phyloP scores from a whole-genome alignment of 305 asterid species.

The Fraxinus floribunda region DNA sequence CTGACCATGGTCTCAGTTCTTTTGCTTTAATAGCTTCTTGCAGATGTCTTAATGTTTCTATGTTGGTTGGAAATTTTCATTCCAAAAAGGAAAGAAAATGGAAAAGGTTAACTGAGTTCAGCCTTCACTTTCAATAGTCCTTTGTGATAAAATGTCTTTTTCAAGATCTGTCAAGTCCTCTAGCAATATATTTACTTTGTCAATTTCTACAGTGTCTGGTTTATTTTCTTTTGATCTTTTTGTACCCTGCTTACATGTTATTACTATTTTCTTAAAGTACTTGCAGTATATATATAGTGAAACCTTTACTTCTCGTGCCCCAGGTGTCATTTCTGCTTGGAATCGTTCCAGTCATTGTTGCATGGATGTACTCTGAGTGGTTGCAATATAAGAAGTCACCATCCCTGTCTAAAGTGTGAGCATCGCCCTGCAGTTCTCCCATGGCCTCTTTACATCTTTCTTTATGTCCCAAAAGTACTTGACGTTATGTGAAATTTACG shows the following conservation, averaged over 20 bases:
- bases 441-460: neutral
- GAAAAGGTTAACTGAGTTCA: neutral
- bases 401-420: slow-evolving; percentile 70
- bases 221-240: neutral
- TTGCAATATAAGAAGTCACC: slow-evolving; percentile 67
- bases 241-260: slow-evolving; percentile 4
- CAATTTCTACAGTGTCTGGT: neutral
- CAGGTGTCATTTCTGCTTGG: slow-evolving; percentile 95
- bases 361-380: slow-evolving; percentile 89
- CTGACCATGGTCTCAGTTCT: neutral
- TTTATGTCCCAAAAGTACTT: neutral
- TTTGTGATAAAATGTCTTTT: neutral
- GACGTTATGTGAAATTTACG: neutral
- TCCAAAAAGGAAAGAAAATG: neutral
- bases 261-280: neutral
- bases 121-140: neutral
- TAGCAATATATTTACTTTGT: neutral
- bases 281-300: slow-evolving; percentile 10
- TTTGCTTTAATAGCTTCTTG: neutral
- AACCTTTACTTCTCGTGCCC: slow-evolving; percentile 16
- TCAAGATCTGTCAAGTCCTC: neutral
- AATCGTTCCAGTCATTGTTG: slow-evolving; percentile 60
- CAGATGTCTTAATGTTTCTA: neutral
- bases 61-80: neutral
- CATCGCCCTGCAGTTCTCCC: neutral